phyloP scores from a whole-genome alignment of 768 basidiomycete species.

The Hygrocybe punicea region DNA sequence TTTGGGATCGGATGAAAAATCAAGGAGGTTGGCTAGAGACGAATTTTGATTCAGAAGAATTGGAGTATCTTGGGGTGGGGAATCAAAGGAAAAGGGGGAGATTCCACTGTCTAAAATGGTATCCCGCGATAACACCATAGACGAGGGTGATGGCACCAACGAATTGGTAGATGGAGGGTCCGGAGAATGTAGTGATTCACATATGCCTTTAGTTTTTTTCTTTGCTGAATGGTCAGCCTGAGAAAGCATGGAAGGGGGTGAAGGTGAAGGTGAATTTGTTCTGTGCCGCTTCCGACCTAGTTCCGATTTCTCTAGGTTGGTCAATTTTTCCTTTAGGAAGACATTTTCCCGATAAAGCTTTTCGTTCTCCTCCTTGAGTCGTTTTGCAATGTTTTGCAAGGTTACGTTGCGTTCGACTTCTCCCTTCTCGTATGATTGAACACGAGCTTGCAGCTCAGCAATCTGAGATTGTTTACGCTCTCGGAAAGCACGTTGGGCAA shows the following conservation, averaged over 20 bases:
- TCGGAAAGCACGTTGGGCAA: conserved; percentile 85
- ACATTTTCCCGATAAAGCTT: conserved; percentile 64
- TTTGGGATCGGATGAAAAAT: conserved; percentile 31
- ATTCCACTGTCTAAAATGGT: conserved; percentile 34
- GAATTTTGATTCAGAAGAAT: conserved; percentile 12
- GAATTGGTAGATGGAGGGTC: conserved; percentile 19
- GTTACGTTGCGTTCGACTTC: conserved; percentile 85
- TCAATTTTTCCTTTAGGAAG: conserved; percentile 51
- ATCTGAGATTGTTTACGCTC: conserved; percentile 88
- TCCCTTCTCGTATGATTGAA: conserved; percentile 85
- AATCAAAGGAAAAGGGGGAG: conserved; percentile 34
- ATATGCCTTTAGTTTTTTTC: too few species aligned
- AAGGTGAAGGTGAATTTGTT: conserved; percentile 41
- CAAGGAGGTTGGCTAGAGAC: conserved; percentile 30
- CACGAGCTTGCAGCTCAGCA: conserved; percentile 79
- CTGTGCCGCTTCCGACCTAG: conserved; percentile 50
- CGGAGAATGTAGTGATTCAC: too few species aligned
- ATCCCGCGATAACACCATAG: conserved; percentile 30
- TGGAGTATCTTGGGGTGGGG: conserved; percentile 16
- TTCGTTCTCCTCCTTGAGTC: conserved; percentile 85
- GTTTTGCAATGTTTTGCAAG: conserved; percentile 77
- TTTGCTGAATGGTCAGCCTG: not conserved
- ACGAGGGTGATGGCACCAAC: conserved; percentile 47
- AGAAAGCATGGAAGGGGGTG: not conserved
- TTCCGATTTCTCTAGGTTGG: conserved; percentile 40